Conservation (phyloP, 495 filamentous ascomycete species). For the Xylaria flabelliformis region DNA sequence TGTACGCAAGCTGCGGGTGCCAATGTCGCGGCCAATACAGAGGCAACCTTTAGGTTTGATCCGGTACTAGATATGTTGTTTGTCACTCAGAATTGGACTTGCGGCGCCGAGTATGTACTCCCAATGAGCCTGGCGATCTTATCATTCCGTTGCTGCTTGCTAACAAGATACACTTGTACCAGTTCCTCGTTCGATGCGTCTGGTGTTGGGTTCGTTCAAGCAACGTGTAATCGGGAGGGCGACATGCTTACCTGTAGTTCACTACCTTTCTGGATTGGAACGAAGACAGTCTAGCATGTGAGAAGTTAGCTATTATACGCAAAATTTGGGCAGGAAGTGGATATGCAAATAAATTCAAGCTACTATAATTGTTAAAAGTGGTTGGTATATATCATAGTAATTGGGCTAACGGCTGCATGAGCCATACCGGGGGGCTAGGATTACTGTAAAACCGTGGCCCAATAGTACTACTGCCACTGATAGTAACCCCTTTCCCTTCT, state of each 20-base stretch:
- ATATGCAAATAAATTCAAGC: not conserved
- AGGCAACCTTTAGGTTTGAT: conserved; percentile 43
- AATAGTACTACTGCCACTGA: no score
- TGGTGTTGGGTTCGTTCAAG: conserved; percentile 46
- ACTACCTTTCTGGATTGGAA: conserved; percentile 47
- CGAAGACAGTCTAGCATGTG: conserved; percentile 23
- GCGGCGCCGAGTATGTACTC: conserved; percentile 43
- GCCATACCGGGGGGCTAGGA: no score
- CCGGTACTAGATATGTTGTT: conserved; percentile 41
- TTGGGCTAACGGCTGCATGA: no score
- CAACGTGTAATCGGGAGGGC: conserved; percentile 42
- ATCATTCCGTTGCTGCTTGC: not conserved
- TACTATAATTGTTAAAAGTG: not conserved
- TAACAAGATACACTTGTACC: conserved; percentile 4
- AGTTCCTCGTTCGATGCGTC: conserved; percentile 37
- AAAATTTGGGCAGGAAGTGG: not conserved
- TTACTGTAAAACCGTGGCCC: no score
- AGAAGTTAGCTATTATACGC: not conserved
- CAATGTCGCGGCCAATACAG: conserved; percentile 24
- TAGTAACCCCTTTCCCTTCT: no score
- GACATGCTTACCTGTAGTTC: conserved; percentile 45
- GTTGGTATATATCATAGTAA: no score
- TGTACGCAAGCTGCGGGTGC: conserved; percentile 21
- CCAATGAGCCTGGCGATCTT: not conserved
- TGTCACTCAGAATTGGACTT: conserved; percentile 43